Percentiles rank a stretch among this genome's conserved stretches.
These are phyloP conservation scores for Tricholoma furcatifolium DNA, from an alignment of 768 basidiomycete species.

Conservation along the genomic window DNA sequence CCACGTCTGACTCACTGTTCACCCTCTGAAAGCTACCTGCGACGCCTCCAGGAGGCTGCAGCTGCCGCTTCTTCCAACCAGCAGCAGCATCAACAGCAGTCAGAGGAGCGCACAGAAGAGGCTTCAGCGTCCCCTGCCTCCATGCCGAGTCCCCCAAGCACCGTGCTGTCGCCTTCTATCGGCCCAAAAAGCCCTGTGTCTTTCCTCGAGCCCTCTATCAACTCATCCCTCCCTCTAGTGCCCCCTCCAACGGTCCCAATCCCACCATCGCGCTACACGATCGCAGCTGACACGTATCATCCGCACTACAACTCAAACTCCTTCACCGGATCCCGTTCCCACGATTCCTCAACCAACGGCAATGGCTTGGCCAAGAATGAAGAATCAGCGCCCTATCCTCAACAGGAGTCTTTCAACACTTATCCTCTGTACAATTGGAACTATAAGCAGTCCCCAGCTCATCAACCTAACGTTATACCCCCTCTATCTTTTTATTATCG, in stretches of 20 bases:
- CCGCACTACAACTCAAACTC: slow-evolving; percentile 48
- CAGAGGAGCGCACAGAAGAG: slow-evolving; percentile 37
- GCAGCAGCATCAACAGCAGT: slow-evolving; percentile 15
- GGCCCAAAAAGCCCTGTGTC: slow-evolving; percentile 44
- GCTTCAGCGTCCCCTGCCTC: slow-evolving; percentile 43
- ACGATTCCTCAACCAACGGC: slow-evolving; percentile 34
- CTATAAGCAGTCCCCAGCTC: slow-evolving; percentile 54
- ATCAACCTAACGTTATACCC: slow-evolving; percentile 48
- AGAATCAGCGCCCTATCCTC: slow-evolving; percentile 40
- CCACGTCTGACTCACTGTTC: slow-evolving; percentile 6
- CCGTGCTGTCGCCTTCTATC: slow-evolving; percentile 44
- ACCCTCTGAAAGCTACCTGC: slow-evolving; percentile 56
- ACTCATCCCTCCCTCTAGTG: slow-evolving; percentile 33
- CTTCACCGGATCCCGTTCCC: slow-evolving; percentile 36
- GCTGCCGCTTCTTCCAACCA: slow-evolving; percentile 48
- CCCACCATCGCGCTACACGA: slow-evolving; percentile 69
- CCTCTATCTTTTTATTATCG: slow-evolving; percentile 75
- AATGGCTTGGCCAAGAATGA: slow-evolving; percentile 40
- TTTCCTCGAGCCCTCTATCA: slow-evolving; percentile 53
- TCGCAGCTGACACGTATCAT: slow-evolving; percentile 67
- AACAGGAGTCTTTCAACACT: slow-evolving; percentile 56
- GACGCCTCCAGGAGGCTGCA: slow-evolving; percentile 76
- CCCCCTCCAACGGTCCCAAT: slow-evolving; percentile 38
- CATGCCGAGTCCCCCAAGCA: slow-evolving; percentile 47
- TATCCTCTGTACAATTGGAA: slow-evolving; percentile 73